Conservation (phyloP, 371 early-diverging fungal genomes). For the Blyttiomyces sp. region DNA sequence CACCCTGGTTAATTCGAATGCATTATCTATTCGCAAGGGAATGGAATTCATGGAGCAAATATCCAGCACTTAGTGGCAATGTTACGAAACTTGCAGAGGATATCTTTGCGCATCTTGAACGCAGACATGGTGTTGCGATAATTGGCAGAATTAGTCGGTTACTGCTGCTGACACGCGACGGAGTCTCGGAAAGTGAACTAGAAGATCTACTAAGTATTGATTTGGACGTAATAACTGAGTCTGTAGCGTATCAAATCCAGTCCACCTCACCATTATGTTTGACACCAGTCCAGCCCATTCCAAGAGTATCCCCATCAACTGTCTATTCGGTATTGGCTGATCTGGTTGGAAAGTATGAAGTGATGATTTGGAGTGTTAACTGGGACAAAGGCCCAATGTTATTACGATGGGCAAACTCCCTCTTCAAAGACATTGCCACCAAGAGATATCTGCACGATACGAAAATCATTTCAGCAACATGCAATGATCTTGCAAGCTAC, state of each 20-base stretch:
- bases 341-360: conserved; percentile 1
- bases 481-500: conserved; percentile 15
- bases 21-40: conserved; percentile 1
- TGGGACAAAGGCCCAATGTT: conserved; percentile 13
- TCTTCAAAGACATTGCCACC: conserved; percentile 9
- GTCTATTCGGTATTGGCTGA: conserved; percentile 6
- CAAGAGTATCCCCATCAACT: conserved; percentile 10
- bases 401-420: conserved; percentile 6
- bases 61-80: neutral
- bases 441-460: conserved; percentile 8
- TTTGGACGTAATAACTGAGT: conserved; percentile 10
- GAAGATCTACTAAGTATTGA: conserved; percentile 25
- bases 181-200: conserved; percentile 14
- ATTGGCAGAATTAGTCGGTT: conserved; percentile 7
- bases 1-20: conserved; percentile 5
- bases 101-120: conserved; percentile 12
- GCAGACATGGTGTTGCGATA: conserved; percentile 10
- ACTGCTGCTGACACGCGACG: conserved; percentile 10
- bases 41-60: conserved; percentile 15
- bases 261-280: too few relatives aligned
- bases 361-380: conserved; percentile 4
- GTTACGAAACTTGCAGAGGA: neutral
- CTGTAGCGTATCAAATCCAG: conserved; percentile 9
- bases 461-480: neutral
- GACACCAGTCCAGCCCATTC: conserved; percentile 12